Evolutionary conservation across 805 yeast genomes (phyloP), one percentile per base, ranked within the genome.

Genomic region (Cyberlindnera bimundalis): DNA sequence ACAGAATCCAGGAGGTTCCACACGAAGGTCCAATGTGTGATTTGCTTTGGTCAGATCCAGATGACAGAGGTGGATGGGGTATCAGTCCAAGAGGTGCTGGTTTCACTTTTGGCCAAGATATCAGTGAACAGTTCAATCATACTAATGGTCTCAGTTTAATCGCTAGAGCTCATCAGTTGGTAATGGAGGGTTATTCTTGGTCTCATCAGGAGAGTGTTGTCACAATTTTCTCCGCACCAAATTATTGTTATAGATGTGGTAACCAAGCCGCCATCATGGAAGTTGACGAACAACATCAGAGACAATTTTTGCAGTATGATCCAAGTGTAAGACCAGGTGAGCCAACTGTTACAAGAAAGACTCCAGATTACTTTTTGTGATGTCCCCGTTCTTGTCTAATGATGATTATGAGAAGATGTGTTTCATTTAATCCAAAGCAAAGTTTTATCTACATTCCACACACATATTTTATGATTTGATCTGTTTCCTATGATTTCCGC

Each of bases 1-100:
- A 88, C 68, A 77, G 97, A 71, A 78, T 85, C 59, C 96, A 89
- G 67, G 97, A 89, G 68, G 96, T 90, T 35, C 97, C 97, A 29
- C 97, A 89, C 60, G 96, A 90, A 64, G 97, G 97, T 32, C 95
- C 96, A 48, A 88, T 90, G 96, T 90, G 96, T 68, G 97, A 90
- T 63, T 72, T 90, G 56, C 71, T 90, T 52, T 90, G 97, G 97
- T 86, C 96, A 4, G 97, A 90, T 65, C 97, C 97, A 21, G 97
- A 90, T 64, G 96, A 90, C 65, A 75, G 96, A 61, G 96, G 96
- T 54, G 96, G 96, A 56, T 90, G 97, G 97, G 96, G 96, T 48
- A 86, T 90, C 52, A 83, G 93, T 59, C 96, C 96, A 65, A 80
- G 97, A 78, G 96, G 96, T 72, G 97, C 97, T 47, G 97, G 97